Percentiles rank a stretch among this genome's conserved stretches.
phyloP scores from a whole-genome alignment of 306 rosid species.

The Glycyrrhiza uralensis region DNA sequence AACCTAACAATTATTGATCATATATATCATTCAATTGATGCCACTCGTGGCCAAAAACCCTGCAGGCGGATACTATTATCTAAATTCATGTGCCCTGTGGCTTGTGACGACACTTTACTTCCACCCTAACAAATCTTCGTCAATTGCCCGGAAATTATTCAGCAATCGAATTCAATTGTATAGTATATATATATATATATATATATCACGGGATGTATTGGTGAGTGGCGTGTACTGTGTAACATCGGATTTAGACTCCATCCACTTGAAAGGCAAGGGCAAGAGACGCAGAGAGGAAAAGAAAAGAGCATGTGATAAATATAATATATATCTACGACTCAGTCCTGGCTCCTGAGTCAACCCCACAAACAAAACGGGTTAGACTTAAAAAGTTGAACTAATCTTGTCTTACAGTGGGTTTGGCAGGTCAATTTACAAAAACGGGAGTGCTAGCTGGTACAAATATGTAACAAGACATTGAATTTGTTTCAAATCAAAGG shows the following conservation, averaged over 20 bases:
- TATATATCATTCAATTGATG: neutral
- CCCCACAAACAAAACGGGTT: neutral
- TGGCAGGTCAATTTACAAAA: neutral
- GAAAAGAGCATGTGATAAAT: no score
- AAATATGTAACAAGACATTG: no score
- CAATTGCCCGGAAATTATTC: neutral
- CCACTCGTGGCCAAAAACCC: neutral
- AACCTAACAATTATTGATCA: neutral
- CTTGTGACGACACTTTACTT: constrained; percentile 6
- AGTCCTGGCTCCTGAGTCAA: neutral
- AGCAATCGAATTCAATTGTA: no score
- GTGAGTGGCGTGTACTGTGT: neutral
- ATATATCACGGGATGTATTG: neutral
- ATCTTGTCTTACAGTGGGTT: neutral
- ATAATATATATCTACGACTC: no score
- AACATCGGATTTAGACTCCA: no score
- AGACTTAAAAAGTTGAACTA: neutral
- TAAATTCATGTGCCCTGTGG: neutral
- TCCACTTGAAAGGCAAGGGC: no score
- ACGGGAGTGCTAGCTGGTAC: no score
- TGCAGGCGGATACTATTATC: constrained; percentile 33
- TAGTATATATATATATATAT: constrained; percentile 10
- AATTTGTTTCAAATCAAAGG: no score
- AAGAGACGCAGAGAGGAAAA: no score
- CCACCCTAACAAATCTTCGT: neutral